Conservation (phyloP, 208 protist genomes). For the Acanthamoeba castellanii region DNA sequence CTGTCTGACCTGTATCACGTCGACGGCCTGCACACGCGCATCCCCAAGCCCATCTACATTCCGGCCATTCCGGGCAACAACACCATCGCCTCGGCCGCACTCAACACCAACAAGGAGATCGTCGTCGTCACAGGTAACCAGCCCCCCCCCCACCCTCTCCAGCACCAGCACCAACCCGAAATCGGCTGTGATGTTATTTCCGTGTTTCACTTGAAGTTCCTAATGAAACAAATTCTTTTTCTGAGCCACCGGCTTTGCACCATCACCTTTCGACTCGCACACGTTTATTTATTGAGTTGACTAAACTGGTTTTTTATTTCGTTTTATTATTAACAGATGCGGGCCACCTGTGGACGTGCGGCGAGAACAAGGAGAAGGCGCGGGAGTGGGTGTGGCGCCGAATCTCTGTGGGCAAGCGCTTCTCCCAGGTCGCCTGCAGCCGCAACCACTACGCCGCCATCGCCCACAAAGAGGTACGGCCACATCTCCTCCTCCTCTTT, state of each 20-base stretch:
- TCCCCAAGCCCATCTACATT: neutral
- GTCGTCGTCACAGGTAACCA: neutral
- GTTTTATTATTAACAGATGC: too few relatives aligned
- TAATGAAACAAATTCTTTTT: slow-evolving; percentile 35
- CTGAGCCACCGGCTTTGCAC: neutral
- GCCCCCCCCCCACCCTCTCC: neutral
- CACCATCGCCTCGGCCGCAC: neutral
- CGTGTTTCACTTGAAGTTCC: slow-evolving; percentile 57
- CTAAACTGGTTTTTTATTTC: too few relatives aligned
- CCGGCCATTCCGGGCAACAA: neutral
- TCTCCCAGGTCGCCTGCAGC: slow-evolving; percentile 9
- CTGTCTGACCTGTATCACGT: slow-evolving; percentile 23
- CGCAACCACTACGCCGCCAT: slow-evolving; percentile 30
- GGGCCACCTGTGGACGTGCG: slow-evolving; percentile 20
- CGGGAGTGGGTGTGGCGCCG: neutral
- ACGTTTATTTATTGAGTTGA: too few relatives aligned
- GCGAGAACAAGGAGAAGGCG: neutral
- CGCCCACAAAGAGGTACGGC: neutral
- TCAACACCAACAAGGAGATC: slow-evolving; percentile 29
- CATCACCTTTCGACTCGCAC: neutral
- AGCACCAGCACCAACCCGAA: neutral
- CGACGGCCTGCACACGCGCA: neutral
- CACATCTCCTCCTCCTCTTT: neutral
- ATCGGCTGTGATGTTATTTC: too few relatives aligned
- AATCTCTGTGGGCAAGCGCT: neutral